A percentile compares a stretch with the other conserved stretches of the same genome.
These are phyloP conservation scores for Mitragyna speciosa DNA, from an alignment of 257 asterid species.

Conservation along the genomic window DNA sequence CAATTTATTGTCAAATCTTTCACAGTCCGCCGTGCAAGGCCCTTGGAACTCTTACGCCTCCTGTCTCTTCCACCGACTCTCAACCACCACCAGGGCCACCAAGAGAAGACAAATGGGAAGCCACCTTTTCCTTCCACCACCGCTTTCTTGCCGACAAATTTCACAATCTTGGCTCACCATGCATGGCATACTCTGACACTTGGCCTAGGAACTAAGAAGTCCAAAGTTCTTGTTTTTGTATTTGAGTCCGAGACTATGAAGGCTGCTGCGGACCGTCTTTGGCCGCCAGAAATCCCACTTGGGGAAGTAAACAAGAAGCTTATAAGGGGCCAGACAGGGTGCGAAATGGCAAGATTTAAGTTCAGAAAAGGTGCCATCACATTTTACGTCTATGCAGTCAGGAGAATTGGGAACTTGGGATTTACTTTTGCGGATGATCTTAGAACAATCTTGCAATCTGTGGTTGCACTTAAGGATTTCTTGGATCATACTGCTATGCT, in stretches of 20 bases:
- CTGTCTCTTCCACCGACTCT: conserved; percentile 59
- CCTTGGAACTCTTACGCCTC: conserved; percentile 71
- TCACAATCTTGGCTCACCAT: conserved; percentile 95
- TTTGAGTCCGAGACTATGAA: conserved; percentile 75
- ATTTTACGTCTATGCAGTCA: conserved; percentile 85
- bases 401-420: conserved; percentile 57
- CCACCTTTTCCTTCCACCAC: conserved; percentile 65
- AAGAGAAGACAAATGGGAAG: not conserved
- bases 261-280: conserved; percentile 49
- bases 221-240: conserved; percentile 77
- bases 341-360: conserved; percentile 88
- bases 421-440: conserved; percentile 79
- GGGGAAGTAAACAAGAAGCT: conserved; percentile 89
- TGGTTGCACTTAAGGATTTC: conserved; percentile 84
- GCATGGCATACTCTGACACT: conserved; percentile 97
- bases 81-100: conserved; percentile 6
- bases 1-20: conserved; percentile 90
- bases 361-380: conserved; percentile 90
- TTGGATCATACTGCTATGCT: conserved; percentile 97
- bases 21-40: conserved; percentile 81
- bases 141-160: conserved; percentile 80
- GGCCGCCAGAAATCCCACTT: conserved; percentile 93
- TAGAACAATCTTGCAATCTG: conserved; percentile 56
- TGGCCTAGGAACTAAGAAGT: conserved; percentile 88
- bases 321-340: conserved; percentile 57